These are phyloP conservation scores for Mortierella sp. DNA, from an alignment of 371 early-diverging fungal genomes.

Conservation along the genomic window DNA sequence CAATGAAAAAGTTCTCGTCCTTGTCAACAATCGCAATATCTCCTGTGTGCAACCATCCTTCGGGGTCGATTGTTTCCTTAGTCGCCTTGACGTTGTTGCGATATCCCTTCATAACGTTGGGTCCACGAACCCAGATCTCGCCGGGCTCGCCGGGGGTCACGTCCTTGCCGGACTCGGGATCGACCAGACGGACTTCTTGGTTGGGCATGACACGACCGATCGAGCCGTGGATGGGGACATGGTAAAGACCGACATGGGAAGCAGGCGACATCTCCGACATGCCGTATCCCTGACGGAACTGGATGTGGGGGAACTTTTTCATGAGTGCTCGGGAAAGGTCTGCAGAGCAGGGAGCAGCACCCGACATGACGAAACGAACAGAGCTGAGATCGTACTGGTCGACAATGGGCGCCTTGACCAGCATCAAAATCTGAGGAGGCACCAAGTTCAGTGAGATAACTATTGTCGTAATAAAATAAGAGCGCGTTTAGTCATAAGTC, in stretches of 20 bases:
- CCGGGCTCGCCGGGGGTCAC: conserved; percentile 66
- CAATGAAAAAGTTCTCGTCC: conserved; percentile 71
- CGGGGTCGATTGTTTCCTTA: conserved; percentile 71
- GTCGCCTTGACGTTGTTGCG: conserved; percentile 79
- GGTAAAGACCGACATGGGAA: conserved; percentile 35
- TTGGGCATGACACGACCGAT: conserved; percentile 78
- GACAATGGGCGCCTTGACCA: conserved; percentile 73
- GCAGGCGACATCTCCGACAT: conserved; percentile 74
- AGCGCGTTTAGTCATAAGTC: too few species aligned
- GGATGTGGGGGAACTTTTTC: conserved; percentile 62
- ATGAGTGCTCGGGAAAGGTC: conserved; percentile 65
- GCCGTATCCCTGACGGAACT: conserved; percentile 81
- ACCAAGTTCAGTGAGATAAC: conserved; percentile 74
- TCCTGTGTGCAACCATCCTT: conserved; percentile 89
- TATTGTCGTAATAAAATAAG: not conserved
- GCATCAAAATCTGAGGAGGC: conserved; percentile 80
- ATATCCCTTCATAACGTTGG: conserved; percentile 79
- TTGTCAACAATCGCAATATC: conserved; percentile 81
- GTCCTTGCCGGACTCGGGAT: conserved; percentile 59
- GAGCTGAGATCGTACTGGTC: conserved; percentile 73
- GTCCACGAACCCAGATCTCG: conserved; percentile 85
- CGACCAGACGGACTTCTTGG: conserved; percentile 56
- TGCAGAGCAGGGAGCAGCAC: conserved; percentile 85
- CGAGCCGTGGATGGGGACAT: conserved; percentile 63
- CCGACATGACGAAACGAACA: conserved; percentile 72